Evolutionary conservation across 129 eudicot genomes (phyloP).

Genomic region (Centella asiatica): DNA sequence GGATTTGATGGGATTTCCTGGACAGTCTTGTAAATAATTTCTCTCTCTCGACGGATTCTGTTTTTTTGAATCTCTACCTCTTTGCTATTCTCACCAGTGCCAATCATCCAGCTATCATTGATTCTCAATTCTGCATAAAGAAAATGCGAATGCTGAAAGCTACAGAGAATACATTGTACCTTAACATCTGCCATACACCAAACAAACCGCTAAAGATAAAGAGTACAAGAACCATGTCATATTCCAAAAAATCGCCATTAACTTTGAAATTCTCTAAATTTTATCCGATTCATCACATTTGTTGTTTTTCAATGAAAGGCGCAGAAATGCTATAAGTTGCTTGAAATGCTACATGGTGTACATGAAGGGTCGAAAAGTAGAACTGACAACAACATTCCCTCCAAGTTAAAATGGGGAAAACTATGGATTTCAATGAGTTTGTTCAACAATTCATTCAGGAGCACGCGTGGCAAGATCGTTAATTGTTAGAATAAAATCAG

Average conservation of each 20-base stretch:
- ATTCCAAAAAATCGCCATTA: neutral
- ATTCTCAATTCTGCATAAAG: conserved; percentile 58
- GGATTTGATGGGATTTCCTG: conserved; percentile 75
- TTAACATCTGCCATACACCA: neutral
- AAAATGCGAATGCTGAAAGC: conserved; percentile 2
- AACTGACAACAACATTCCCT: too few relatives aligned
- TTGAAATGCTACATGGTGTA: too few relatives aligned
- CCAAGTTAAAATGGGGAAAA: too few relatives aligned
- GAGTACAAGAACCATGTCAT: neutral
- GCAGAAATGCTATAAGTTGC: neutral
- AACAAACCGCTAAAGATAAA: neutral
- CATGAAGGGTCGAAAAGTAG: too few relatives aligned
- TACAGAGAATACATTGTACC: neutral
- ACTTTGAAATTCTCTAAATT: neutral
- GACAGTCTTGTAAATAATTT: conserved; percentile 40
- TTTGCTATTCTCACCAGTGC: conserved; percentile 72
- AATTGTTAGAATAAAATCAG: too few relatives aligned
- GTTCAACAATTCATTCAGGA: too few relatives aligned
- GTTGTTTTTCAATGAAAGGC: neutral
- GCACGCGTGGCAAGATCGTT: too few relatives aligned
- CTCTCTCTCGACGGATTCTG: conserved; percentile 67
- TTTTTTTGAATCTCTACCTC: conserved; percentile 78
- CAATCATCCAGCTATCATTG: conserved; percentile 47
- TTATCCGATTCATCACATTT: neutral
- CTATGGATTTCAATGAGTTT: too few relatives aligned